These are phyloP conservation scores for Friedmanniomyces endolithicus DNA, from an alignment of 495 filamentous ascomycete genomes.

Conservation along the genomic window DNA sequence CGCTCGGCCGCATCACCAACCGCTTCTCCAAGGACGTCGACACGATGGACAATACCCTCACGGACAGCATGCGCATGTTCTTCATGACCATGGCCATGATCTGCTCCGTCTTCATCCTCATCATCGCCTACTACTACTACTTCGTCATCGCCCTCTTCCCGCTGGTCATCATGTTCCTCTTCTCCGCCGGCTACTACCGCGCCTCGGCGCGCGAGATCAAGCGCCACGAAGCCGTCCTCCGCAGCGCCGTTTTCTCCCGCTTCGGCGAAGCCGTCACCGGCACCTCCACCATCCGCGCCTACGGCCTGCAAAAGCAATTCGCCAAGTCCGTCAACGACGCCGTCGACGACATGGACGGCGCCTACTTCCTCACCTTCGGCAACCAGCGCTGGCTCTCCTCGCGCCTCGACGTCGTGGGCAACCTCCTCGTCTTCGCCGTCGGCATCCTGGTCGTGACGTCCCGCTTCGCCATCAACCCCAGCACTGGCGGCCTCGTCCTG, in stretches of 20 bases:
- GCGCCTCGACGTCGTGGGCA: constrained; percentile 73
- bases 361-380: constrained; percentile 85
- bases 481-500: constrained; percentile 74
- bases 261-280: constrained; percentile 83
- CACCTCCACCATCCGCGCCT: constrained; percentile 73
- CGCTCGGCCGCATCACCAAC: constrained; percentile 90
- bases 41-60: constrained; percentile 86
- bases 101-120: constrained; percentile 64
- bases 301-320: constrained; percentile 67
- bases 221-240: constrained; percentile 77
- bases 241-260: constrained; percentile 77
- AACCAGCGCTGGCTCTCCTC: constrained; percentile 88
- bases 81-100: constrained; percentile 66
- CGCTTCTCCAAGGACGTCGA: constrained; percentile 93
- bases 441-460: constrained; percentile 89
- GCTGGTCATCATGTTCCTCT: constrained; percentile 63
- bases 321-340: constrained; percentile 49
- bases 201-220: constrained; percentile 87
- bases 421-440: constrained; percentile 67
- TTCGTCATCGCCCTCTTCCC: constrained; percentile 84
- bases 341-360: constrained; percentile 83
- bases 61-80: constrained; percentile 88
- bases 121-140: constrained; percentile 87
- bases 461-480: constrained; percentile 74
- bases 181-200: constrained; percentile 79